Conservation (phyloP, 371 early-diverging fungal species). For the Circinella minor region DNA sequence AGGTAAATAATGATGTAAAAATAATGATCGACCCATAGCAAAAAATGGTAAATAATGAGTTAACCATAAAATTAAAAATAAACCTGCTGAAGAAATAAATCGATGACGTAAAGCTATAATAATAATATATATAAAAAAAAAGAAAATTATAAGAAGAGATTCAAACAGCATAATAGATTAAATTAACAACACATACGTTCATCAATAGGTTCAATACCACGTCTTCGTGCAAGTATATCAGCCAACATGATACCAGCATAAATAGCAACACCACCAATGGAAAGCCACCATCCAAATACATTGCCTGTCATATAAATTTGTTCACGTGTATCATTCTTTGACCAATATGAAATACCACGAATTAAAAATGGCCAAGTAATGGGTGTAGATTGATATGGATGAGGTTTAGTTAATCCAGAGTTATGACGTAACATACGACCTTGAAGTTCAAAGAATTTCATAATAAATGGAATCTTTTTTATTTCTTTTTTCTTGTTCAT, state of each 20-base stretch:
- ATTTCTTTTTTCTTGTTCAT: constrained; percentile 42
- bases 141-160: no score
- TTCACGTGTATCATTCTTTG: constrained; percentile 57
- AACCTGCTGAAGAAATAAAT: constrained; percentile 72
- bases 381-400: constrained; percentile 90
- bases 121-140: not conserved
- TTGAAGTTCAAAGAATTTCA: constrained; percentile 92
- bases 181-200: constrained; percentile 27
- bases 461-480: constrained; percentile 67
- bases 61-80: constrained; percentile 85
- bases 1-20: constrained; percentile 98
- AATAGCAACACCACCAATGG: constrained; percentile 60
- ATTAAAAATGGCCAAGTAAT: constrained; percentile 90
- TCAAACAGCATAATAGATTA: not conserved
- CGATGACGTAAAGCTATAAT: constrained; percentile 59
- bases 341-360: constrained; percentile 97
- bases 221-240: constrained; percentile 70
- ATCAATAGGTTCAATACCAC: constrained; percentile 74
- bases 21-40: constrained; percentile 93
- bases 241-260: constrained; percentile 58
- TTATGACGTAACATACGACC: constrained; percentile 90
- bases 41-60: constrained; percentile 97
- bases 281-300: constrained; percentile 92
- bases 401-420: constrained; percentile 85
- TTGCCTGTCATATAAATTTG: constrained; percentile 99